Base-by-base conservation (phyloP, 257 asterid genomes). In the Nicotiana attenuata region DNA sequence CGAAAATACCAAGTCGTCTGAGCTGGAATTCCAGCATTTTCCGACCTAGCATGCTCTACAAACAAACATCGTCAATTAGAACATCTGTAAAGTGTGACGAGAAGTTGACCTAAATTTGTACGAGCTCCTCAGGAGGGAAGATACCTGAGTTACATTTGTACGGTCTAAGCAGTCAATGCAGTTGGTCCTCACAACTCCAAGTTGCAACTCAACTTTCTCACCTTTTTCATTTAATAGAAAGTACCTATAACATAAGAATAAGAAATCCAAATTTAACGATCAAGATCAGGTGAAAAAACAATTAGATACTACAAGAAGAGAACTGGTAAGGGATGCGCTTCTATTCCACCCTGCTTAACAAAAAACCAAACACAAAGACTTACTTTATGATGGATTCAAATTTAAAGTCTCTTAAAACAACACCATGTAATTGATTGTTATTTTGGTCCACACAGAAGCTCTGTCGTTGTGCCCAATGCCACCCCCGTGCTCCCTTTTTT, bases 91-190 rank as follows among this genome's bases (percentile, higher is more conserved):
- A 47, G 45, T 47, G 79, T 47, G 63, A 22, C 11, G 61, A 73
- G 26, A 47, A 47, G 15, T 14, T 60, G 24, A 73, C 24, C 78
- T 9, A 1, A 47, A 14, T 47, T 73, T 16, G 41, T 45, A 26
- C 24, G 16, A 0, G 41, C 41, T 73, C 29, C 45, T 47, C 63
- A 80, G 80, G 10, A 80, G 73, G 61, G 33, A 63, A 60, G 31
- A 41, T 82, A 94, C 99, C 97, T 96, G 98, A 77, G 98, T 96
- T 80, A 96, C 99, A 92, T 96, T 96, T 73, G 99, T 96, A 35
- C 98, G 97, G 91, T 96, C 99, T 87, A 96, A 91, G 88, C 98
- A 94, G 83, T 94, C 99, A 60, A 96, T 86, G 87, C 98, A 96
- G 82, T 96, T 96, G 84, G 97, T 90, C 89, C 98, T 91, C 60